Evolutionary conservation across 805 yeast species (phyloP), one percentile per base, ranked within the genome.

Genomic region (Middelhovenomyces tepae): DNA sequence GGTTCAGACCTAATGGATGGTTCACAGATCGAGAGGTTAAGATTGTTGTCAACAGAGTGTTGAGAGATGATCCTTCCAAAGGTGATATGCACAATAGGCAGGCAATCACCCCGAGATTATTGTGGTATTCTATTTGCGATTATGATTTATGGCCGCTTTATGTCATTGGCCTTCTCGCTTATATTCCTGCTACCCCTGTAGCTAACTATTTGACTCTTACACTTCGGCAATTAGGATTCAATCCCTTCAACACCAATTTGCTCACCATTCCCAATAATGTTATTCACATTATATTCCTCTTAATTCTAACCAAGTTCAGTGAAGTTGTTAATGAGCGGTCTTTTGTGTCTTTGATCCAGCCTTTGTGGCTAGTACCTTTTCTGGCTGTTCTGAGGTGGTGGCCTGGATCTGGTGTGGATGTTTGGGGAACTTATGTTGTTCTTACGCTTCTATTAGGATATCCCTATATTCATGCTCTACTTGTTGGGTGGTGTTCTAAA

Each of bases 71-170:
- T 46, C 82, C 82, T 7, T 47, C 65, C 3, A 69, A 69, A 55
- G 80, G 81, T 13, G 78, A 69, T 36, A 73, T 74, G 79, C 64
- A 73, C 50, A 76, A 76, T 45, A 62, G 78, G 44, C 67, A 70
- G 43, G 73, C 76, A 4, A 49, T 75, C 10, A 48, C 64, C 2
- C 37, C 55, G 4, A 59, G 48, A 29, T 64, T 64, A 56, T 40
- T 75, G 7, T 48, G 54, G 42, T 44, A 54, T 17, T 59, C 71
- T 1, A 23, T 73, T 4, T 27, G 46, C 1, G 80, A 75, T 47
- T 68, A 60, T 43, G 71, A 73, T 47, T 41, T 75, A 38, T 64
- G 77, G 70, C 79, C 79, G n/a, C 53, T 73, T 26, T 73, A 71
- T 41, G 28, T 63, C 1, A 49, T 62, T 22, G 71, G 82, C 9